These are phyloP conservation scores for Aspergillus bridgeri DNA, from an alignment of 495 filamentous ascomycete species.

Conservation along the genomic window DNA sequence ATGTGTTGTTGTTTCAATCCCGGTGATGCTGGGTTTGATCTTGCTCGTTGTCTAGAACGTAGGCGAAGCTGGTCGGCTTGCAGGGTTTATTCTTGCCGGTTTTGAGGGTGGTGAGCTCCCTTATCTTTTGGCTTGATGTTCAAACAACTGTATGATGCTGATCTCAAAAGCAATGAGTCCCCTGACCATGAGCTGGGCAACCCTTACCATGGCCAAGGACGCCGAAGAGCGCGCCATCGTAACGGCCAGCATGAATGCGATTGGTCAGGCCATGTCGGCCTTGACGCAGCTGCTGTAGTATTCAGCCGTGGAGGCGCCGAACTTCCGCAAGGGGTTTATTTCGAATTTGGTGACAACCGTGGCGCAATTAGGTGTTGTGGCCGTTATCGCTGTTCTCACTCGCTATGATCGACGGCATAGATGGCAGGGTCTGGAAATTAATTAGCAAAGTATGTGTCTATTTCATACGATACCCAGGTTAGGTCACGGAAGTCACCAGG, in stretches of 20 bases:
- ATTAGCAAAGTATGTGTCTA: background rate
- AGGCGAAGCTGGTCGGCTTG: slow-evolving; percentile 30
- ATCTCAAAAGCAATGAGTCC: slow-evolving; percentile 27
- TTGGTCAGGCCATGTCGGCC: slow-evolving; percentile 34
- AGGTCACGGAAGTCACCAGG: too few species aligned
- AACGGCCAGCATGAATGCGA: slow-evolving; percentile 35
- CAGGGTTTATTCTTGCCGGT: slow-evolving; percentile 30
- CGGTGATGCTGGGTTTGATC: slow-evolving; percentile 25
- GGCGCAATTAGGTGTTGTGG: background rate
- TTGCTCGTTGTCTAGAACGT: slow-evolving; percentile 28
- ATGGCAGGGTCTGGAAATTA: background rate
- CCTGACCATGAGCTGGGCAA: slow-evolving; percentile 35
- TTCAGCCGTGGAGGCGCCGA: slow-evolving; percentile 24
- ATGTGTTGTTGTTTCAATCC: slow-evolving; percentile 23
- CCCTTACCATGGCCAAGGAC: slow-evolving; percentile 29
- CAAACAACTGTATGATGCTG: background rate
- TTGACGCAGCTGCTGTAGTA: slow-evolving; percentile 32
- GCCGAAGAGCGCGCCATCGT: slow-evolving; percentile 35
- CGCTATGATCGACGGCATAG: background rate
- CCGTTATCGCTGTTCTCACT: background rate
- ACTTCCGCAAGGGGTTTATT: slow-evolving; percentile 26
- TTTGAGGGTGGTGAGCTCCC: slow-evolving; percentile 28
- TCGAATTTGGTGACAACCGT: slow-evolving; percentile 8
- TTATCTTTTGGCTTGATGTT: background rate
- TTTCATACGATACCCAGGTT: too few species aligned